Conservation (phyloP, 1,139 yeast genomes). For the Debaryomyces sp. region DNA sequence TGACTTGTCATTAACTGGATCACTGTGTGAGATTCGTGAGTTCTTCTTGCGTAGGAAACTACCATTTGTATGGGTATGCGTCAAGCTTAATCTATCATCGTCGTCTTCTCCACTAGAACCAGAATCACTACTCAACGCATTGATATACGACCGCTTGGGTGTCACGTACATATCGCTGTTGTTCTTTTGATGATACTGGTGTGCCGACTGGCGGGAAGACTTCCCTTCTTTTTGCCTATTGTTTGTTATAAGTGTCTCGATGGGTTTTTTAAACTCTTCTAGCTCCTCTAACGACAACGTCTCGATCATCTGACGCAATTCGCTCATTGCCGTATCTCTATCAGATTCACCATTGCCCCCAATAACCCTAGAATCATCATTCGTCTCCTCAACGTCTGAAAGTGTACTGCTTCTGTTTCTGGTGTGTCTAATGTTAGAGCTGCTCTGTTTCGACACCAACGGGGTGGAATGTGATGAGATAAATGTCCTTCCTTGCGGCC, state of each 20-base stretch:
- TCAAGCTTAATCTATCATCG: conserved; percentile 7
- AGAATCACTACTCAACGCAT: conserved; percentile 1
- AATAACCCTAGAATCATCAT: background rate
- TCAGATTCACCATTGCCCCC: background rate
- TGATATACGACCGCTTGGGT: conserved; percentile 1
- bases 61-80: background rate
- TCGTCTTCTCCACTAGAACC: conserved; percentile 9
- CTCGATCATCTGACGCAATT: conserved; percentile 10
- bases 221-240: background rate
- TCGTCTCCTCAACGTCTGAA: background rate
- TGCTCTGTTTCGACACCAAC: conserved; percentile 13
- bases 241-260: conserved; percentile 8
- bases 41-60: background rate
- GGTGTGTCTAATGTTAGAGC: background rate
- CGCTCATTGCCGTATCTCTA: conserved; percentile 10
- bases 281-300: conserved; percentile 15
- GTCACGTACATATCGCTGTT: conserved; percentile 1
- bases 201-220: background rate
- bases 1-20: background rate
- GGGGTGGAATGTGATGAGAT: conserved; percentile 40
- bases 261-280: conserved; percentile 12
- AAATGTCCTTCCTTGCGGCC: conserved; percentile 4
- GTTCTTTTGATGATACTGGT: background rate
- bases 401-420: background rate
- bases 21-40: background rate